Percentiles rank a stretch among this genome's conserved stretches.
These are phyloP conservation scores for Hypoxylon sp. DNA, from an alignment of 2,329 filamentous ascomycete species.

Conservation along the genomic window DNA sequence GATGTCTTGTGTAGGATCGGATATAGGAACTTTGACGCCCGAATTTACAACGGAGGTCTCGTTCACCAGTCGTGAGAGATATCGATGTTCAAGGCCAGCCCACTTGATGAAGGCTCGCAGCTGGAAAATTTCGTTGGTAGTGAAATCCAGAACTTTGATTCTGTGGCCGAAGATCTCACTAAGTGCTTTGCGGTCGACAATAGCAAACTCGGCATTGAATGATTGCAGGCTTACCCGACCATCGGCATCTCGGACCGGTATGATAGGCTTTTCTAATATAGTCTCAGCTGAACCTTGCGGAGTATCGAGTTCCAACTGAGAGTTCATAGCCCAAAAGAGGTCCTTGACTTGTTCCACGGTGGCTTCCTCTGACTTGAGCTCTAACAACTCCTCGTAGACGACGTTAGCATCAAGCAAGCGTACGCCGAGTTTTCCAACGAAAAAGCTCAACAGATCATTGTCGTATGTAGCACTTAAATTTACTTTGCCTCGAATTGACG, in stretches of 20 bases:
- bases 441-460: constrained; percentile 15
- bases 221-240: constrained; percentile 36
- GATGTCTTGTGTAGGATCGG: constrained; percentile 49
- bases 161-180: constrained; percentile 48
- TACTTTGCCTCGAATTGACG: constrained; percentile 22
- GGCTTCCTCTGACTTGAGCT: neutral
- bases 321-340: constrained; percentile 54
- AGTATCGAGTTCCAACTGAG: constrained; percentile 47
- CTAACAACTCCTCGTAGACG: constrained; percentile 32
- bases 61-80: constrained; percentile 54
- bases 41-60: constrained; percentile 53
- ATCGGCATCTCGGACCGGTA: constrained; percentile 49
- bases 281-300: neutral
- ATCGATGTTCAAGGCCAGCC: constrained; percentile 53
- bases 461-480: constrained; percentile 25
- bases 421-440: constrained; percentile 20
- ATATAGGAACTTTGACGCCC: constrained; percentile 41
- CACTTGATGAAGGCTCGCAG: constrained; percentile 56
- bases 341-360: constrained; percentile 50
- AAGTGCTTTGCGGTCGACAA: constrained; percentile 55
- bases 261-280: constrained; percentile 33
- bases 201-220: constrained; percentile 50
- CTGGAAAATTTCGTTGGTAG: constrained; percentile 52
- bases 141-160: constrained; percentile 57
- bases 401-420: constrained; percentile 21